Conservation (phyloP, 495 filamentous ascomycete genomes). For the Xylaria grammica region DNA sequence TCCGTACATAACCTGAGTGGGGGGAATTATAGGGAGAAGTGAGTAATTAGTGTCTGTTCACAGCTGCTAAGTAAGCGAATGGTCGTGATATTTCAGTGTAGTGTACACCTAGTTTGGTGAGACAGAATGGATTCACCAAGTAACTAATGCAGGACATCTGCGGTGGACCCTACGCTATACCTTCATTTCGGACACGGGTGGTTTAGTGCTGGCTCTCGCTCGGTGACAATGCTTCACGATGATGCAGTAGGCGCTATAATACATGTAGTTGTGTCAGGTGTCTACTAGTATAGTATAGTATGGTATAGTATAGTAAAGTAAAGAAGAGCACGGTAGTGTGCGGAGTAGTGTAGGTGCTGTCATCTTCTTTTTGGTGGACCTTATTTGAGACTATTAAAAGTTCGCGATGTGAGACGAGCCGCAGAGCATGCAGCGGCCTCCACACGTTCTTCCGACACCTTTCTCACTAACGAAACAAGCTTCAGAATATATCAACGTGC, state of each 20-base stretch:
- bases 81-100: no score
- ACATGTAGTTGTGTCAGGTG: slow-evolving; percentile 2
- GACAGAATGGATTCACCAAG: not conserved
- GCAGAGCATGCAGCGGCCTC: no score
- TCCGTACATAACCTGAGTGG: not conserved
- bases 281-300: no score
- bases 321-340: no score
- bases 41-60: no score
- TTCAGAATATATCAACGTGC: not conserved
- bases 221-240: not conserved
- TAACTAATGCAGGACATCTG: slow-evolving; percentile 11
- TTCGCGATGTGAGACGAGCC: not conserved
- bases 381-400: slow-evolving; percentile 1
- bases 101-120: not conserved
- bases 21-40: no score
- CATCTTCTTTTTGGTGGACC: not conserved
- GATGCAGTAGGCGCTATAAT: not conserved
- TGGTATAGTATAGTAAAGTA: no score
- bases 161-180: slow-evolving; percentile 10
- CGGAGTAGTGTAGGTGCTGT: no score
- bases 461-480: no score
- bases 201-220: slow-evolving; percentile 9
- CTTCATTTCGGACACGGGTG: slow-evolving; percentile 20
- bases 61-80: no score
- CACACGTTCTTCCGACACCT: no score